Evolutionary conservation across 106 monocot genomes (phyloP), one percentile per base, ranked within the genome.

Genomic region (Platanthera guangdongensis): DNA sequence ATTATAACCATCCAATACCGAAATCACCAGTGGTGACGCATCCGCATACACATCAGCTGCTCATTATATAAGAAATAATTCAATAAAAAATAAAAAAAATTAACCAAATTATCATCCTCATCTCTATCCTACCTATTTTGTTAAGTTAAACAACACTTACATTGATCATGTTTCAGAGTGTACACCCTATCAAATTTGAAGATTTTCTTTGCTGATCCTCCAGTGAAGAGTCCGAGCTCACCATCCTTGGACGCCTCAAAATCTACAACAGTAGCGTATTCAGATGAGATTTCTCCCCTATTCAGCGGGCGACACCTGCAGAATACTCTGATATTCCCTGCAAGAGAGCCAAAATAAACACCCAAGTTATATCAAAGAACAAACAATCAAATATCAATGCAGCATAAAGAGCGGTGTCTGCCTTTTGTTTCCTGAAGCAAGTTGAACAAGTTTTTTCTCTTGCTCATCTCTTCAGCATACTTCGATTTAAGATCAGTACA

Each of bases 251-350:
- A 84, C 57, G 81, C 87, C 49, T 92, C 89, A 70, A 95, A 95
- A 84, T 95, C 94, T 14, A 87, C 82, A 19, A 81, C 78, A 0
- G 84, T 78, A 75, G 59, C 49, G 47, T 72, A 81, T 51, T 87
- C 89, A 10, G 84, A 80, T 68, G 84, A 82, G 22, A 71, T 14
- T 71, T 95, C 94, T 73, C 87, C 84, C 64, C 86, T 95, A 67
- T 76, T 95, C 68, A 95, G 71, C 9, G 94, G 94, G 1, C 94
- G 94, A 32, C 94, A 95, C n/a, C 94, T 83, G 73, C 94, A 95
- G 55, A 95, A 95, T 8, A 95, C 91, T 76, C 94, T 89, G 55
- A 95, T 95, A 80, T 95, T 95, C 72, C 94, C 94, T 94, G 81
- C n/a, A 71, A 16, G 28, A 7, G 71, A 79, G 32, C 5, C 32